Base-by-base conservation (phyloP, 1,139 yeast species). In the Eremothecium gossypii region DNA sequence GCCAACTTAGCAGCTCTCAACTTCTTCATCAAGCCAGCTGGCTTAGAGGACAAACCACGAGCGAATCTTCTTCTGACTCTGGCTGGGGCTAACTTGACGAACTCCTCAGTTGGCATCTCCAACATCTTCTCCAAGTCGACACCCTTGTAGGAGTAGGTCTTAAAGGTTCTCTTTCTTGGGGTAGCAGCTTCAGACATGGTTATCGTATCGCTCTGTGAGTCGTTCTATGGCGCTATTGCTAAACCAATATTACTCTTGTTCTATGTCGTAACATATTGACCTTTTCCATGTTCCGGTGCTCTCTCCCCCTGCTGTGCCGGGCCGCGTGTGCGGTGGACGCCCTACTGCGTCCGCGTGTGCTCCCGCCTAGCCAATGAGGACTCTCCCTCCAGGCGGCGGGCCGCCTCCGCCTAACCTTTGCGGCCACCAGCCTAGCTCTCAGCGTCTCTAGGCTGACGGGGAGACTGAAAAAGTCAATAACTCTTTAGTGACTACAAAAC, bases 51-150 rank as follows among this genome's bases (percentile, higher is more conserved):
- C 67, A 89, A 79, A 76, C 97, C 97, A 78, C 95, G 84, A 71
- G 89, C 83, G 76, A 89, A 85, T 84, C 95, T 87, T 84, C 98
- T 85, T 83, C 97, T 89, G 69, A 91, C 96, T 79, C 98, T 86
- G 67, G 98, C 95, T 69, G 85, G 86, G 68, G 95, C 87, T 69
- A 91, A 78, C 74, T 87, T 83, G 74, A 93, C 83, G 76, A 93
- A 89, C 69, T 91, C 97, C 76, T 89, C 96, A 64, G 89, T 84
- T 72, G 89, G 79, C 80, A 91, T 76, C 73, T 83, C 93, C 70
- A 89, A 79, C 69, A 93, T 81, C 68, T 91, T 87, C 68, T 83
- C 82, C 69, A 93, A 85, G 72, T 89, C 96, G 68, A 91, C 95
- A 73, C 98, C 98, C 75, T 93, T 89, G 95, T 78, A 91, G 65